Conservation (phyloP, 768 basidiomycete genomes). For the Neoboletus magnificus region DNA sequence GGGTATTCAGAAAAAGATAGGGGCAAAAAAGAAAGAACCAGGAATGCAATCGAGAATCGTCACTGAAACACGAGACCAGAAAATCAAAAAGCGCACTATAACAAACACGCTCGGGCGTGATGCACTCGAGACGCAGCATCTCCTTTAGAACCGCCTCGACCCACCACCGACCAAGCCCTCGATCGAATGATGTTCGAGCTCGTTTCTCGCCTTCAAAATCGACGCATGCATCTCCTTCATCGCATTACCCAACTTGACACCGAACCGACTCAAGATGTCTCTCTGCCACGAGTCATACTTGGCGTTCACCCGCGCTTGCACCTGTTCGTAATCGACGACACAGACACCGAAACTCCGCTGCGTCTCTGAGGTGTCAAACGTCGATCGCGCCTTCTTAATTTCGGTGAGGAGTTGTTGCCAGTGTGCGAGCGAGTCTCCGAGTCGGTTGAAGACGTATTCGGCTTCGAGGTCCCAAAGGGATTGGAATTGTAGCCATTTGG, state of each 20-base stretch:
- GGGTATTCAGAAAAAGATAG: constrained; percentile 8
- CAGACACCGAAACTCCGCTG: constrained; percentile 90
- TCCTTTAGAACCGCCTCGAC: constrained; percentile 48
- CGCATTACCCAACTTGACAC: constrained; percentile 85
- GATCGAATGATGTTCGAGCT: constrained; percentile 94
- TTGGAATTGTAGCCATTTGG: constrained; percentile 98
- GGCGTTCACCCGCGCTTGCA: constrained; percentile 94
- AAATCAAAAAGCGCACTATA: not conserved
- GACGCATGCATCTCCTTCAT: constrained; percentile 98
- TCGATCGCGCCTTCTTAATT: constrained; percentile 94
- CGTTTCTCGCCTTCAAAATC: constrained; percentile 90
- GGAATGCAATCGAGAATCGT: not conserved
- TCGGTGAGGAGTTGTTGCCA: constrained; percentile 97
- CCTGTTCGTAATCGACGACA: constrained; percentile 96
- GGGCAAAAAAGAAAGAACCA: not conserved
- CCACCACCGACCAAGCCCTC: constrained; percentile 73
- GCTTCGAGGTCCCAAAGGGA: constrained; percentile 98
- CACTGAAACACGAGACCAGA: not conserved
- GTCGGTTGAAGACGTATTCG: constrained; percentile 92
- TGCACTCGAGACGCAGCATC: not conserved
- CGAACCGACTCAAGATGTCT: constrained; percentile 90
- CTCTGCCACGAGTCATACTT: constrained; percentile 99
- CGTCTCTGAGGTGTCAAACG: constrained; percentile 96
- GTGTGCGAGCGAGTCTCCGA: constrained; percentile 88
- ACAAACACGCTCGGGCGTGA: not conserved